Evolutionary conservation across 495 filamentous ascomycete species (phyloP).

Genomic region (Aspergillus sclerotioniger): DNA sequence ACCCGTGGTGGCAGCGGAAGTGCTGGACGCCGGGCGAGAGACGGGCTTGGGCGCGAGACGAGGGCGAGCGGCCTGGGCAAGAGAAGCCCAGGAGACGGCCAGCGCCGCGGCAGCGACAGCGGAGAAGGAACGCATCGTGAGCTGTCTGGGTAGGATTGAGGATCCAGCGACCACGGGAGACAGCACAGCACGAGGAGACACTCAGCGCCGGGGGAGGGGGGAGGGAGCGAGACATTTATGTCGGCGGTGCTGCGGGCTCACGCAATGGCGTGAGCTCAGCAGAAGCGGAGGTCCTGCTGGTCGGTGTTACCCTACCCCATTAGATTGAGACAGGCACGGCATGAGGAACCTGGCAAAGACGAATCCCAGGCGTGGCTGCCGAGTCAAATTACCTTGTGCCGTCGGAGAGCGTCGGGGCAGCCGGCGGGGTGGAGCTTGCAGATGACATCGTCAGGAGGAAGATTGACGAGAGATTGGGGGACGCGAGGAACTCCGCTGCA

Average conservation of each 20-base stretch:
- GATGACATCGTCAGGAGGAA: neutral
- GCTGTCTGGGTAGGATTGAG: neutral
- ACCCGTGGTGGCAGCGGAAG: slow-evolving; percentile 4
- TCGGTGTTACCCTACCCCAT: too few relatives aligned
- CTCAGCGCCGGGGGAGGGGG: neutral
- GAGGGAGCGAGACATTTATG: too few relatives aligned
- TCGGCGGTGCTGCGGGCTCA: too few relatives aligned
- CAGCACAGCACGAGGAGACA: neutral
- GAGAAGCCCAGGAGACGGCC: slow-evolving; percentile 5
- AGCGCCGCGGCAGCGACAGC: slow-evolving; percentile 2
- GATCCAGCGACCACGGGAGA: neutral
- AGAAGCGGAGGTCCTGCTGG: too few relatives aligned
- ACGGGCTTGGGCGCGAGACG: slow-evolving; percentile 5
- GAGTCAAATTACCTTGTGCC: neutral
- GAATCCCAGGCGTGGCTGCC: neutral
- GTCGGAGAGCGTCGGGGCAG: slow-evolving; percentile 10
- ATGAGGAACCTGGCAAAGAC: neutral
- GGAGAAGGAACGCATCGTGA: slow-evolving; percentile 6
- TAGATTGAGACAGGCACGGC: neutral
- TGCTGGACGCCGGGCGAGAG: slow-evolving; percentile 1
- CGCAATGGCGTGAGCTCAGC: too few relatives aligned
- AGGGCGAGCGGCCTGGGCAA: slow-evolving; percentile 5
- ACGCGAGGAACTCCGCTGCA: neutral
- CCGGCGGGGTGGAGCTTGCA: neutral
- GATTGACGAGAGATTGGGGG: neutral